Evolutionary conservation across 495 filamentous ascomycete species (phyloP).

Genomic region (Talaromyces nanjingensis): DNA sequence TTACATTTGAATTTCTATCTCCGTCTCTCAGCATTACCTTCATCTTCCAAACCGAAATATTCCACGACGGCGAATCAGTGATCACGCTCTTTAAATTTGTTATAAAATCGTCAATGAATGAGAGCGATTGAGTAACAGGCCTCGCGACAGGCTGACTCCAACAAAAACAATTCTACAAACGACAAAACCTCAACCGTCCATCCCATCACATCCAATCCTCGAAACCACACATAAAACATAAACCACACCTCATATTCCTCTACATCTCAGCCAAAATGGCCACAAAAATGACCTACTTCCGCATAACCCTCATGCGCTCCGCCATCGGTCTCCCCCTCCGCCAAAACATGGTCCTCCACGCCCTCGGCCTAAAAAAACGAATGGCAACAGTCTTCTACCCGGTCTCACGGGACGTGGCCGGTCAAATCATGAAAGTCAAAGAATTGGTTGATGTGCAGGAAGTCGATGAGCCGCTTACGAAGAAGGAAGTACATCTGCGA

Average conservation of each 20-base stretch:
- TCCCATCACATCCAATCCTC: not conserved
- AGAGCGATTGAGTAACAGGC: not conserved
- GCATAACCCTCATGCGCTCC: conserved; percentile 87
- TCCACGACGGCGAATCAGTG: not conserved
- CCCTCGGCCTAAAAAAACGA: conserved; percentile 83
- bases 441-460: conserved; percentile 85
- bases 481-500: conserved; percentile 64
- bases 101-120: not conserved
- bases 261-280: not conserved
- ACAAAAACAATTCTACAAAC: not conserved
- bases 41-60: not conserved
- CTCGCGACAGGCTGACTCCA: not conserved
- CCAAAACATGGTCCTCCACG: conserved; percentile 74
- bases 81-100: not conserved
- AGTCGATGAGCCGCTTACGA: conserved; percentile 63
- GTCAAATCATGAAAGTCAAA: conserved; percentile 97
- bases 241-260: not conserved
- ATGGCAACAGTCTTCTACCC: conserved; percentile 88
- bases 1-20: not conserved
- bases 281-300: conserved; percentile 77
- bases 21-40: not conserved
- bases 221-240: not conserved
- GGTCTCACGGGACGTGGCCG: conserved; percentile 74
- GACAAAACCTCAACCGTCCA: not conserved
- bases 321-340: conserved; percentile 86